These are phyloP conservation scores for Flaveria trinervia DNA, from an alignment of 129 eudicot species.

Conservation along the genomic window DNA sequence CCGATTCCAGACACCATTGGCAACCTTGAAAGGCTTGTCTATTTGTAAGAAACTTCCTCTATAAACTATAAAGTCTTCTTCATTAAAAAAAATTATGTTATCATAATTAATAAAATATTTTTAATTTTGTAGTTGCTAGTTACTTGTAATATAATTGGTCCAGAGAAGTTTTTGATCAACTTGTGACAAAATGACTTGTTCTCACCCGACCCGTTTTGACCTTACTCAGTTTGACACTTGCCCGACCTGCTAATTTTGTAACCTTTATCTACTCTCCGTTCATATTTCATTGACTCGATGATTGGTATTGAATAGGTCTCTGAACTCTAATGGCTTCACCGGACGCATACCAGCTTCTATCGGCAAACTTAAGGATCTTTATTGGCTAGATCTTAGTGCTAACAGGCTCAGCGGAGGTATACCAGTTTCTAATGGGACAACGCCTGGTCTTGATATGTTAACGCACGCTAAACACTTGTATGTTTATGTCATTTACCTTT, in stretches of 20 bases:
- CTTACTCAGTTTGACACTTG: too few relatives aligned
- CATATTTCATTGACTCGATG: not conserved
- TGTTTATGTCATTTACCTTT: conserved; percentile 4
- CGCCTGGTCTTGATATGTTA: conserved; percentile 78
- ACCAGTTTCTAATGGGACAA: conserved; percentile 58
- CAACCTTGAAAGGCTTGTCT: conserved; percentile 46
- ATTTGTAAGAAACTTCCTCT: conserved; percentile 54
- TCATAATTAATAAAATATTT: too few relatives aligned
- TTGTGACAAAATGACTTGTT: too few relatives aligned
- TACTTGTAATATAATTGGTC: too few relatives aligned
- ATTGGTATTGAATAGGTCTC: conserved; percentile 47
- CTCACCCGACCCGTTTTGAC: too few relatives aligned
- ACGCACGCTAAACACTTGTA: conserved; percentile 58
- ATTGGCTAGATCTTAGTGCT: conserved; percentile 70
- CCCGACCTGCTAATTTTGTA: not conserved
- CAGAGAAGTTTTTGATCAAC: too few relatives aligned
- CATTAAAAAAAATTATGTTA: too few relatives aligned
- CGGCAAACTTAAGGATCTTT: conserved; percentile 53
- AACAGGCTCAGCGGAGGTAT: conserved; percentile 60
- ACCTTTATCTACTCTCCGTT: not conserved
- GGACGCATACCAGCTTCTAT: conserved; percentile 75
- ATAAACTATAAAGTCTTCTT: too few relatives aligned
- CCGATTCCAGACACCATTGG: conserved; percentile 64
- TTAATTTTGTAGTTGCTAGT: too few relatives aligned
- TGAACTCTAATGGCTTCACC: conserved; percentile 60